Percentiles rank a stretch among this genome's conserved stretches.
phyloP scores from a whole-genome alignment of 352 stramenopile species.

The Phytophthora nicotianae region DNA sequence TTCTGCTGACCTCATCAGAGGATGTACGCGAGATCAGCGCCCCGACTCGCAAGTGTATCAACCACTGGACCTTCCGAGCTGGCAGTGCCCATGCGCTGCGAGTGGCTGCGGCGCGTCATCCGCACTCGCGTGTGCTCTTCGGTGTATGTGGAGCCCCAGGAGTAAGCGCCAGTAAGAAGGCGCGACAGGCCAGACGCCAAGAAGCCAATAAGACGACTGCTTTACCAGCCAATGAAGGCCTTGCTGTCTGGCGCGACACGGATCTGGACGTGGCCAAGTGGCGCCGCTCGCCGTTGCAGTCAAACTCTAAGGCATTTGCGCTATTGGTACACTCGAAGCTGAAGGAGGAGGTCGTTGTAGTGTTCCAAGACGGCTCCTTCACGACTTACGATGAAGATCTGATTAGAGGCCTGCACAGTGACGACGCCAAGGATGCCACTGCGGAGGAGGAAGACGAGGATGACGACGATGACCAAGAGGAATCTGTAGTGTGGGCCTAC shows the following conservation, averaged over 20 bases:
- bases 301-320: constrained; percentile 36
- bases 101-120: constrained; percentile 61
- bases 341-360: constrained; percentile 62
- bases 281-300: constrained; percentile 45
- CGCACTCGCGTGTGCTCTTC: constrained; percentile 60
- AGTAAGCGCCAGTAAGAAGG: constrained; percentile 51
- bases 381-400: constrained; percentile 63
- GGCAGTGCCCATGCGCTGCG: constrained; percentile 53
- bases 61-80: constrained; percentile 77
- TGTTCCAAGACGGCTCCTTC: constrained; percentile 70
- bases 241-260: constrained; percentile 65
- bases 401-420: constrained; percentile 46
- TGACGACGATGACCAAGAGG: constrained; percentile 23
- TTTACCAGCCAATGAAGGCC: constrained; percentile 41
- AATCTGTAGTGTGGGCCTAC: constrained; percentile 54
- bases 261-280: constrained; percentile 74
- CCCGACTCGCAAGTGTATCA: constrained; percentile 68
- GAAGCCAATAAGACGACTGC: constrained; percentile 35
- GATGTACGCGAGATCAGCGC: constrained; percentile 74
- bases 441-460: constrained; percentile 26
- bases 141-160: constrained; percentile 49
- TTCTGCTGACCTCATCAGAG: constrained; percentile 67
- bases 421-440: constrained; percentile 35
- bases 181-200: constrained; percentile 39
- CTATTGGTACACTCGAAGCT: constrained; percentile 72